Base-by-base conservation (phyloP, 1,139 yeast species). In the Candida glucosophila region DNA sequence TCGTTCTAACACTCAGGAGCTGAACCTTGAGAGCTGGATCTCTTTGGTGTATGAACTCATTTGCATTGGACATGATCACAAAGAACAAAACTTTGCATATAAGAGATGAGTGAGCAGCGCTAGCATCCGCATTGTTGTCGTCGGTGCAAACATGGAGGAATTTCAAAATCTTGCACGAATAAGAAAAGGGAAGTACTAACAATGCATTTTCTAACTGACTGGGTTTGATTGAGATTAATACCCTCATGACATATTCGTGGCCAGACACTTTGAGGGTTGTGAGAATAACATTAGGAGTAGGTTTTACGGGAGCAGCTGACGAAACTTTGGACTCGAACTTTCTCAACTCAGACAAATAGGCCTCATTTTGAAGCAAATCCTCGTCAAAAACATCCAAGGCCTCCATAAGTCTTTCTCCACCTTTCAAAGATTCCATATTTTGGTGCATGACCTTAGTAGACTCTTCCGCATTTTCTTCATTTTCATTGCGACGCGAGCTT, bases 341-440 rank as follows among this genome's bases (percentile, higher is more conserved):
- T 44, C 39, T 44, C 28, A 57, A 34, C 20, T 50, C 52, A 26
- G 33, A 29, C 22, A 37, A 40, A 42, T 78, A 77, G 27, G 64
- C 67, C 29, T 65, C 72, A 16, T 52, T 47, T n/a, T 72, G 72
- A 22, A 71, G 75, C 22, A 83, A 56, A 40, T 86, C 96, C 30
- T 71, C 74, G 16, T 60, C 57, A 2, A 94, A 94, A 36, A 88
- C 62, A 37, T 90, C 97, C 24, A 90, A 59, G 0, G 97, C 96
- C 47, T 90, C 98, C 71, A 86, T 78, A 26, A 90, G 58, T 42
- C 77, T 78, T 53, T 90, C 99, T 39, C 98, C 96, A 0, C 96
- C 92, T 52, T 90, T 90, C 43, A 90, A 67, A 2, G 96, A 81
- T 44, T 90, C 98, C 47, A 79, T 63, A 0, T 95, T 86, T 52